Base-by-base conservation (phyloP, 495 filamentous ascomycete genomes). In the Hypoxylon intermedium region DNA sequence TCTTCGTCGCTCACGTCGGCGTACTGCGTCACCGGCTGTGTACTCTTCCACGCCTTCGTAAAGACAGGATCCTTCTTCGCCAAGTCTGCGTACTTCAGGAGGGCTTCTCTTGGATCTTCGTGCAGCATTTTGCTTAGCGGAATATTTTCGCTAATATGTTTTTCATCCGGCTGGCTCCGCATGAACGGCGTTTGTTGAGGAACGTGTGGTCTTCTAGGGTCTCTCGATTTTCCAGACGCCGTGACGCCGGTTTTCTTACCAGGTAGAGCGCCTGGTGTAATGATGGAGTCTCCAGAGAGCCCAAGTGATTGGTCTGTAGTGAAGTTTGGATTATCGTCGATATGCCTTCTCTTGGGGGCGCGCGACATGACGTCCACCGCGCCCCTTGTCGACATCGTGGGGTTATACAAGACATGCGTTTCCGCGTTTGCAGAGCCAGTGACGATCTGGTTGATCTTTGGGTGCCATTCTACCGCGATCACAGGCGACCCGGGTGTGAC, bases 121-220 rank as follows among this genome's bases (percentile, higher is more conserved):
- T 98, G 93, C 18, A 94, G 84, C 92, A 97, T 95, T n/a, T 83
- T 86, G 63, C 90, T 94, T 26, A 97, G 80, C 13, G 93, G 91
- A 38, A 97, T 95, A 60, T 87, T 87, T 64, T 93, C 85, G 37
- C 87, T 84, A 52, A 98, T 90, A 76, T 96, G 90, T 57, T 86
- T 86, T 73, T 93, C 90, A 75, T 97, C 92, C 5, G 95, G 92
- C 67, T 93, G 89, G 42, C 85, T 89, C 67, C 96, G 93, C 57
- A 91, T 88, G 71, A 97, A 98, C 0, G 94, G 94, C 5, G 94
- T 98, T 52, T 86, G 80, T n/a, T 81, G 78, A 2, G 94, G 94
- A 47, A 92, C 76, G 64, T 93, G 87, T 30, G 94, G 94, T 50
- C 92, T 75, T 23, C 90, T 78, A 9, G 91, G 89, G 71, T 97